phyloP scores from a whole-genome alignment of 768 basidiomycete genomes.

The Lyophyllum shimeji region DNA sequence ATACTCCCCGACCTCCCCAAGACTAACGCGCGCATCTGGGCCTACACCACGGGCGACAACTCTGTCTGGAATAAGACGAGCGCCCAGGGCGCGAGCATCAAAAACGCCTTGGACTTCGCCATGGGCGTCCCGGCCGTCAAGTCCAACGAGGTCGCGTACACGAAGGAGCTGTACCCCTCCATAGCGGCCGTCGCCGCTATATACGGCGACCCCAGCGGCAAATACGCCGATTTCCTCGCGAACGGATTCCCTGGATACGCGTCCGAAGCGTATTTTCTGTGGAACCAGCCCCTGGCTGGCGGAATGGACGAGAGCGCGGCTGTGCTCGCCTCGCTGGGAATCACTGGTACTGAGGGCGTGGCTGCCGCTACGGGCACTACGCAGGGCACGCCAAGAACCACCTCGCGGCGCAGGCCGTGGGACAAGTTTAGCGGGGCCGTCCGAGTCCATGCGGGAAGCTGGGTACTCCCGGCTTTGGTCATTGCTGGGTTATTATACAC shows the following conservation, averaged over 20 bases:
- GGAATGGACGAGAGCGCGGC: conserved; percentile 14
- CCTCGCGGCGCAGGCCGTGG: too few relatives aligned
- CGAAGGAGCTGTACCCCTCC: conserved; percentile 52
- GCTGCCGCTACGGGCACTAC: not conserved
- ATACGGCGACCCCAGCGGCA: conserved; percentile 64
- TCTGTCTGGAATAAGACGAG: conserved; percentile 53
- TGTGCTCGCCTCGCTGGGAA: not conserved
- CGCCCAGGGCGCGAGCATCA: conserved; percentile 50
- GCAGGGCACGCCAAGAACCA: not conserved
- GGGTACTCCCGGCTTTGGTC: too few relatives aligned
- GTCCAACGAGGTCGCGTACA: conserved; percentile 33
- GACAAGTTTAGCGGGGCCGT: too few relatives aligned
- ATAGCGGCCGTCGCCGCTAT: conserved; percentile 55
- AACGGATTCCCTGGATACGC: conserved; percentile 37
- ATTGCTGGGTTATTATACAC: too few relatives aligned
- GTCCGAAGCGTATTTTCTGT: conserved; percentile 47
- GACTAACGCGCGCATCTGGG: conserved; percentile 57
- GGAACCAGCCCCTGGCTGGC: conserved; percentile 53
- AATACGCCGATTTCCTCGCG: conserved; percentile 50
- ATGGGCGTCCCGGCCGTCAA: conserved; percentile 40
- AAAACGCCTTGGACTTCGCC: conserved; percentile 57
- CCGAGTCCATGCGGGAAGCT: too few relatives aligned
- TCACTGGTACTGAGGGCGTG: not conserved
- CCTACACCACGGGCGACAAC: conserved; percentile 39
- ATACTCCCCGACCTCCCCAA: conserved; percentile 19